These are phyloP conservation scores for Candida schatavii DNA, from an alignment of 805 yeast genomes.

Conservation along the genomic window DNA sequence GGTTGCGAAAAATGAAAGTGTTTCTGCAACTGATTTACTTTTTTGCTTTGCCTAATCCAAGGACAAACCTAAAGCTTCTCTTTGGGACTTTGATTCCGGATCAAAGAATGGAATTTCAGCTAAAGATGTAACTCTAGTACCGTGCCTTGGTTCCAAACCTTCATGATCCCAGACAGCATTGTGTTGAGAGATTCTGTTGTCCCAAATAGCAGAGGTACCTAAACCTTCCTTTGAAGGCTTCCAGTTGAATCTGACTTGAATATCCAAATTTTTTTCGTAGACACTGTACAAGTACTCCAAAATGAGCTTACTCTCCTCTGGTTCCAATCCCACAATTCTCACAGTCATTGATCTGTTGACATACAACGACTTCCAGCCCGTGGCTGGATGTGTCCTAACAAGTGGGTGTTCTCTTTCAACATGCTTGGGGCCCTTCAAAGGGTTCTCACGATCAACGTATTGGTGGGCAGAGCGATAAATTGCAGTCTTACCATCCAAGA, in stretches of 20 bases:
- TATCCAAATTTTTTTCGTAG: constrained; percentile 50
- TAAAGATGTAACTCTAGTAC: constrained; percentile 47
- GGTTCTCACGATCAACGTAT: constrained; percentile 42
- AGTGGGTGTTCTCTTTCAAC: constrained; percentile 59
- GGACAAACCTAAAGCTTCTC: constrained; percentile 46
- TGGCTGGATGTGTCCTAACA: constrained; percentile 62
- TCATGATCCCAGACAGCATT: constrained; percentile 52
- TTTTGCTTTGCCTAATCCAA: not conserved
- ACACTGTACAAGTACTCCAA: constrained; percentile 45
- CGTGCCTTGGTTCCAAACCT: constrained; percentile 45
- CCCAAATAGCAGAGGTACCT: constrained; percentile 59
- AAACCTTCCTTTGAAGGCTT: constrained; percentile 35
- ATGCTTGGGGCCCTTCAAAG: constrained; percentile 44
- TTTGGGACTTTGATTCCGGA: constrained; percentile 47
- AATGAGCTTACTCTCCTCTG: constrained; percentile 48
- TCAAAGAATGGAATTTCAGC: constrained; percentile 56
- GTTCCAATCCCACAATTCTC: constrained; percentile 51
- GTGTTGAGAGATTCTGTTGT: constrained; percentile 55
- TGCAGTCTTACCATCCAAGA: constrained; percentile 53
- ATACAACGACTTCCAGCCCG: constrained; percentile 58
- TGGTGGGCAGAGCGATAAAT: constrained; percentile 41
- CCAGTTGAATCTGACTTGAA: constrained; percentile 57
- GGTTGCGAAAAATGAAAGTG: too few relatives aligned
- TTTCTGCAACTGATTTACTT: not conserved
- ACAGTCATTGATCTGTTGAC: constrained; percentile 53